phyloP scores from a whole-genome alignment of 306 rosid species.

The Abrus precatorius region DNA sequence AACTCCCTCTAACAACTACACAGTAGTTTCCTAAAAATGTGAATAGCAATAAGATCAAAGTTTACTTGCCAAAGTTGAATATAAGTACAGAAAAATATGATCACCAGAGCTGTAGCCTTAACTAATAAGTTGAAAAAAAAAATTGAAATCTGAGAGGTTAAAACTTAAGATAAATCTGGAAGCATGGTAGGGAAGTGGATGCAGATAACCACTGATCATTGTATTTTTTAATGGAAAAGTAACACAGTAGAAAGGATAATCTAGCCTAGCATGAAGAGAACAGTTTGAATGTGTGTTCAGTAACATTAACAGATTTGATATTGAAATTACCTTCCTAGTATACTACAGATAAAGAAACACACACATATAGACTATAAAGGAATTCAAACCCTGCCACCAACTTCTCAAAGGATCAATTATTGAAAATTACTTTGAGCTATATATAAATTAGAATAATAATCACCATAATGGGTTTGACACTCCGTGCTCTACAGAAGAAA shows the following conservation, averaged over 20 bases:
- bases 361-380: background rate
- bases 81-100: background rate
- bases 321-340: background rate
- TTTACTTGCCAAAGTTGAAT: background rate
- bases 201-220: background rate
- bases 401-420: background rate
- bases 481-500: background rate
- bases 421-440: background rate
- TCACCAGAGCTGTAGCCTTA: background rate
- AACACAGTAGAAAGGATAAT: background rate
- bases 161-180: background rate
- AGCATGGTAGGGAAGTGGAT: constrained; percentile 25
- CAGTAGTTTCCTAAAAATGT: background rate
- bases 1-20: constrained; percentile 17
- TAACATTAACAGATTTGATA: background rate
- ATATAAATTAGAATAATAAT: background rate
- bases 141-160: background rate
- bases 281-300: background rate
- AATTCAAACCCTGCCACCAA: background rate
- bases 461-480: background rate
- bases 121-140: background rate
- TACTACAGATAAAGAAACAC: background rate
- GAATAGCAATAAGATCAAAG: background rate
- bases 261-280: constrained; percentile 17
- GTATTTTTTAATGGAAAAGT: background rate